Base-by-base conservation (phyloP, 202 grass and related monocot genomes). In the Elaeis oleifera region DNA sequence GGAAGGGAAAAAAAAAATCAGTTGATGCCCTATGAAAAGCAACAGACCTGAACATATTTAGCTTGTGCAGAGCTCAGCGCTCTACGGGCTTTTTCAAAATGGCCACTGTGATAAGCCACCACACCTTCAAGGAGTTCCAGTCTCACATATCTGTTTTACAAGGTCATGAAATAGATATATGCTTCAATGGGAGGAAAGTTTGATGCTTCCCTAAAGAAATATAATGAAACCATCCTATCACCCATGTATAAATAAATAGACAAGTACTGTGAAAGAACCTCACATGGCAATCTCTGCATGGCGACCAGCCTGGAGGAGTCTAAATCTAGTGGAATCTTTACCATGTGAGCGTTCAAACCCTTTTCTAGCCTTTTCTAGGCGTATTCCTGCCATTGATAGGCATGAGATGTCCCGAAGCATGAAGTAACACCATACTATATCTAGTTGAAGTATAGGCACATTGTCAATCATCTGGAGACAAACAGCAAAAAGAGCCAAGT, bases 351-450 rank as follows among this genome's bases (percentile, higher is more conserved):
- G 80, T 56, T 92, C 94, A 64, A 97, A 84, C 54, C 94, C 88
- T 68, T 79, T 36, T 23, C 94, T 75, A 20, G 82, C 82, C 56
- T 80, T 99, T 48, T 72, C 70, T 32, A 99, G 72, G 58, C 82
- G 81, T 65, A 18, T 23, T 61, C 94, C 85, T 50, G 88, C 85
- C n/a, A 86, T 77, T 75, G 86, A 73, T 70, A 99, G 65, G 25
- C 80, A 51, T 15, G 94, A 99, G 51, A 99, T 67, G 52, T 99
- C 88, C 70, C 63, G 76, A 79, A 92, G 87, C 82, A 86, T 79
- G 71, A 99, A 99, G 55, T 99, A 89, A 48, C 94, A 99, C 94
- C 94, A 99, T 5, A 99, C 88, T 76, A 79, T 92, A 85, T 99
- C 88, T 50, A 99, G 70, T 78, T 99, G 88, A 79, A 99, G 94